Evolutionary conservation across 2,329 filamentous ascomycete genomes (phyloP).

Genomic region (Pezicula radicicola): DNA sequence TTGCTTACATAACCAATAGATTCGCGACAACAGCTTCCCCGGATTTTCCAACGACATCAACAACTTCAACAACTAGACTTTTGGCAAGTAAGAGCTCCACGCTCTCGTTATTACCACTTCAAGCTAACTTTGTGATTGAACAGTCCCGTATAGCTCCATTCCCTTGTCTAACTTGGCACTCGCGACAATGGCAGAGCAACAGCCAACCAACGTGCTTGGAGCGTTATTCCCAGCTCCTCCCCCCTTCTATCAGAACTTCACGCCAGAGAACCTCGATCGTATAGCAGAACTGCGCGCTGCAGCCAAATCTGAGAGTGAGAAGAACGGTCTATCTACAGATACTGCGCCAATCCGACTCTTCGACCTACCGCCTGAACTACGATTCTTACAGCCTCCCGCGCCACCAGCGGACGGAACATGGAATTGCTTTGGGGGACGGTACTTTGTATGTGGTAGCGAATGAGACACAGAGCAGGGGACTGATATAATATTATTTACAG

Average conservation of each 20-base stretch:
- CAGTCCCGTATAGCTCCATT: not conserved
- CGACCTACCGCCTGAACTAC: slow-evolving; percentile 54
- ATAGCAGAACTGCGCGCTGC: slow-evolving; percentile 44
- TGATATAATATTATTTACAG: slow-evolving; percentile 29
- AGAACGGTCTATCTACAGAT: slow-evolving; percentile 10
- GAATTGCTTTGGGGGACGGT: slow-evolving; percentile 68
- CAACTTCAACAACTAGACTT: not conserved
- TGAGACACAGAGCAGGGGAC: not conserved
- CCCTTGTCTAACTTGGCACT: not conserved
- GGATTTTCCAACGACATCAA: not conserved
- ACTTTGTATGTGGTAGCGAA: slow-evolving; percentile 42
- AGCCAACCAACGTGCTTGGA: slow-evolving; percentile 44
- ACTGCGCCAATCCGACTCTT: slow-evolving; percentile 24
- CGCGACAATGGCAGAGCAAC: slow-evolving; percentile 57
- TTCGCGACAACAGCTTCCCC: not conserved
- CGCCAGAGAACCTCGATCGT: slow-evolving; percentile 65
- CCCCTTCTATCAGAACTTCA: slow-evolving; percentile 88
- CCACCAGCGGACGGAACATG: slow-evolving; percentile 71
- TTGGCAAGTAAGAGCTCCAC: not conserved
- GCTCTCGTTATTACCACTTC: not conserved
- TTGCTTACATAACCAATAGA: not conserved
- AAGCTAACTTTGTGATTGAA: no score
- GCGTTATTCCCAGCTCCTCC: slow-evolving; percentile 83
- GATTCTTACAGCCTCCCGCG: slow-evolving; percentile 75
- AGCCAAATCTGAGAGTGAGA: slow-evolving; percentile 10